Conservation (phyloP, 1,284 basidiomycete species). For the Cronartium quercuum region DNA sequence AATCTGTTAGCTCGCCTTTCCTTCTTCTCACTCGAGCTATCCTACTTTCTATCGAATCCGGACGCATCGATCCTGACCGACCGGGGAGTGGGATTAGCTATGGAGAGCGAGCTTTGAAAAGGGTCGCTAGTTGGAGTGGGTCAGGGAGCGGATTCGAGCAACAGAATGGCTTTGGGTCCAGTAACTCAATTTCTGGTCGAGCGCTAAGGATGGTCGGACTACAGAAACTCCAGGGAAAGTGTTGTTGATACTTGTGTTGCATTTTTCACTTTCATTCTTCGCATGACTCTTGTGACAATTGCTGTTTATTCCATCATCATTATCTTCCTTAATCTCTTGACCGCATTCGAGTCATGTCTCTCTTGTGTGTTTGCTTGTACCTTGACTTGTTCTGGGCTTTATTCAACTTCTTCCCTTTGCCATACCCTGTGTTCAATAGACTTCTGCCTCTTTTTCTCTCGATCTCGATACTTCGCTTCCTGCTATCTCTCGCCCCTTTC, state of each 20-base stretch:
- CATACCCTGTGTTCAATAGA: no score
- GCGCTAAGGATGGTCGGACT: neutral
- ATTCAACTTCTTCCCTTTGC: no score
- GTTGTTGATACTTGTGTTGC: neutral
- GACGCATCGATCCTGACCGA: slow-evolving; percentile 82
- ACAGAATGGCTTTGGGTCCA: neutral
- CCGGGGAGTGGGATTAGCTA: slow-evolving; percentile 91
- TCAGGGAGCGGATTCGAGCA: slow-evolving; percentile 6
- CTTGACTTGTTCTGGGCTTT: no score
- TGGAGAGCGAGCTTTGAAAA: slow-evolving; percentile 80
- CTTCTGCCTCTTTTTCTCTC: no score
- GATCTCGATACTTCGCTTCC: no score
- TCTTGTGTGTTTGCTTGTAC: no score
- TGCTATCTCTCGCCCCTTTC: no score
- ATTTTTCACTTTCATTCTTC: no score
- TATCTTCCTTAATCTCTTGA: no score
- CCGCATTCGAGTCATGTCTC: no score
- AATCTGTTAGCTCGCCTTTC: slow-evolving; percentile 83
- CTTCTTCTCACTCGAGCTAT: slow-evolving; percentile 82
- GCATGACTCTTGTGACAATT: no score
- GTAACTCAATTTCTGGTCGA: neutral
- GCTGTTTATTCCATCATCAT: no score
- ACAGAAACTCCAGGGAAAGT: neutral
- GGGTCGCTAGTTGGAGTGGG: slow-evolving; percentile 60
- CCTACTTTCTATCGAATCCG: slow-evolving; percentile 85